Base-by-base conservation (phyloP, 768 basidiomycete genomes). In the Boletus pseudopeckii region DNA sequence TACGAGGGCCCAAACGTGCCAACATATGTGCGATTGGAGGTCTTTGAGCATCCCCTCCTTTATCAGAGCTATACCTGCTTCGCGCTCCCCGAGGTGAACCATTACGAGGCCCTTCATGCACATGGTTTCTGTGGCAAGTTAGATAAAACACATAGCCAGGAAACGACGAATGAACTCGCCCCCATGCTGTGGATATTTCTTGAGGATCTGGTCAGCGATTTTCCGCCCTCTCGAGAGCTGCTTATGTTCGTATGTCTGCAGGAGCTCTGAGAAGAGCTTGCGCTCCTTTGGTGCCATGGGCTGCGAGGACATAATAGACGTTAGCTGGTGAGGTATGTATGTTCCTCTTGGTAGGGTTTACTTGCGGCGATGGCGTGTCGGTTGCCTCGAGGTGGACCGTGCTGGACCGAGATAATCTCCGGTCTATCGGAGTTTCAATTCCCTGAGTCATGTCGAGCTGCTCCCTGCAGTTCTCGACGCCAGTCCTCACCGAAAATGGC, bases 1-100 rank as follows among this genome's bases (percentile, higher is more conserved):
- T 20, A 97, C 84, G 64, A 99, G 86, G 26, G 93, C 97, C 68
- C 92, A 90, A 59, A 98, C 96, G 72, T 99, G 97, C 95, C 97
- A 98, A 67, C 87, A 88, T 66, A 99, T 98, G 65, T 98, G 94
- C 18, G 92, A 94, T 32, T 82, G 86, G 50, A 91, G 73, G 72
- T 95, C 91, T 44, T 85, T 77, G 40, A 83, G 80, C 59, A 92
- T 80, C 53, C 93, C 93, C 62, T 90, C 86, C 75, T 88, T 88
- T 60, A 92, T 87, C 42, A 92, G 80, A 36, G 89, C 86, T 53
- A 89, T 76, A 30, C 93, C 93, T 58, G 93, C 83, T 28, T 88
- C 91, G 56, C 84, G 84, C 66, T 79, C 79, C 46, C 85, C 91
- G 82, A 86, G 83, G 66, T 88, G 88, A 30, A 84, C 86, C 63